Evolutionary conservation across 202 grass and related monocot species (phyloP), one percentile per base, ranked within the genome.

Genomic region (Saccharum hybrid): DNA sequence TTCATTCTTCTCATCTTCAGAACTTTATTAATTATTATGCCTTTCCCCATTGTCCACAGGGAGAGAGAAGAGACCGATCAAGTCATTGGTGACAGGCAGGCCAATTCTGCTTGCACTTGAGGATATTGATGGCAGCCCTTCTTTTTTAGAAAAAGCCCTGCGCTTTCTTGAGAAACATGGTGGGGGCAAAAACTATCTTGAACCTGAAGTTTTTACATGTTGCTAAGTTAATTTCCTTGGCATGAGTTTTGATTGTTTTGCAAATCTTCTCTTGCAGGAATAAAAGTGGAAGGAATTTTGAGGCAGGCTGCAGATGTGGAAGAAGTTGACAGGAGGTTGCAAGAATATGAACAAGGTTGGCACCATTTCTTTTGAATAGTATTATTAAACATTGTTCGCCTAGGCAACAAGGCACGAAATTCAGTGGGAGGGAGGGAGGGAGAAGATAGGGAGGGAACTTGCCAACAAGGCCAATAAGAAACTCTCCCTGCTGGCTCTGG

Each of bases 261-360:
- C 56, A 74, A 82, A 83, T 84, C 28, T 90, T 79, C 43, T 87
- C 19, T 90, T 79, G 69, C 80, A 99, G 97, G 97, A 78, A 91
- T 89, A 89, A 99, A 92, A 54, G 93, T 94, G 51, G 97, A 99
- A 87, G 97, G 97, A 63, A 94, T 99, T 79, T 88, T 99, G 76
- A 90, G 97, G 22, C 97, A 99, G 86, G 87, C 97, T 82, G 97
- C 97, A 59, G 97, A 99, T 83, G 97, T 99, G 74, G 97, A 99
- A 84, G 97, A 99, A 83, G 93, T 99, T 63, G 91, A 96, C 85
- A 42, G 71, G 85, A 96, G 97, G 80, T 79, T 99, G 71, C 88
- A 92, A 60, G 97, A 96, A 85, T 99, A 96, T 76, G 97, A 99
- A 75, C 91, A 99, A 96, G 97, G 97, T 99, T 86, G 85, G 37